Conservation (phyloP, 2,329 filamentous ascomycete genomes). For the Alternaria hordeiaustralica region DNA sequence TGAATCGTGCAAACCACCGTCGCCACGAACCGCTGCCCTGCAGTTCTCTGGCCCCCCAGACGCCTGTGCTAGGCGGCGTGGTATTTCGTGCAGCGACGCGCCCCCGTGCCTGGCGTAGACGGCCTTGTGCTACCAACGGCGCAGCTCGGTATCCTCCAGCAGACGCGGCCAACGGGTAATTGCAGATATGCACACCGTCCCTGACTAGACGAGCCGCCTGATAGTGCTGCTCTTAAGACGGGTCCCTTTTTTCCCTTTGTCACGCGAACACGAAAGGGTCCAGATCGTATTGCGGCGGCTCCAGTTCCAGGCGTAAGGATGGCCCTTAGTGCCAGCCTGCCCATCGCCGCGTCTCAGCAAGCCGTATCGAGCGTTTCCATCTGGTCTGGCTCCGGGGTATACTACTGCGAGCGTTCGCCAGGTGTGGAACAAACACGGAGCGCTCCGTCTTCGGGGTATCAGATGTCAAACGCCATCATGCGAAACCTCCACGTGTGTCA, state of each 20-base stretch:
- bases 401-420: background rate
- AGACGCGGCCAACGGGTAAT: constrained; percentile 14
- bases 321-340: constrained; percentile 13
- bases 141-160: constrained; percentile 3
- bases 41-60: constrained; percentile 19
- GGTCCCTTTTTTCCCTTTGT: constrained; percentile 7
- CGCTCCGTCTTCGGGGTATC: constrained; percentile 3
- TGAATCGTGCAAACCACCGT: constrained; percentile 22
- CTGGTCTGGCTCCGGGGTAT: constrained; percentile 3
- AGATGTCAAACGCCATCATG: constrained; percentile 12
- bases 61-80: constrained; percentile 32
- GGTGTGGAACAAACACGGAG: constrained; percentile 4
- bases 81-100: constrained; percentile 28
- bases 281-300: constrained; percentile 24
- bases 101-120: constrained; percentile 9
- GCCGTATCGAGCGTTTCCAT: constrained; percentile 5
- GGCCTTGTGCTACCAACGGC: constrained; percentile 8
- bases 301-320: constrained; percentile 17
- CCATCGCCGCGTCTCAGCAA: constrained; percentile 9
- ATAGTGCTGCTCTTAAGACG: constrained; percentile 1
- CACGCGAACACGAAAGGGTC: constrained; percentile 15
- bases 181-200: constrained; percentile 20
- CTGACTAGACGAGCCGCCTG: constrained; percentile 26
- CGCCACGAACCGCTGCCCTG: constrained; percentile 25
- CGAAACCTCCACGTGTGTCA: constrained; percentile 4